phyloP scores from a whole-genome alignment of 2,329 filamentous ascomycete genomes.

The Pseudocercospora pini-densiflorae region DNA sequence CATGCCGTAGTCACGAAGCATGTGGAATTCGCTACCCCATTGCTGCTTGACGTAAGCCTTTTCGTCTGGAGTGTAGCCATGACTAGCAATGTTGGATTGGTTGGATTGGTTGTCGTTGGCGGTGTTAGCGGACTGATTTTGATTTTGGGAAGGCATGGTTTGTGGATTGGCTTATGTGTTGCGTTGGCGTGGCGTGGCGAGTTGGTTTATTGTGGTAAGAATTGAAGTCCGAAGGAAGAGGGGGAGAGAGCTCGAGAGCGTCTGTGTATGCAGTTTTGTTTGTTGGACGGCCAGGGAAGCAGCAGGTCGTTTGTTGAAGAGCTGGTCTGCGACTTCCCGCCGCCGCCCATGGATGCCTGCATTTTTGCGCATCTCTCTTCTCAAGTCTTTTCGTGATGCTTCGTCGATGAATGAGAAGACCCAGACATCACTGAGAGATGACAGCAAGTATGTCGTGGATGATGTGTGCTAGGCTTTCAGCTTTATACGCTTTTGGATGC shows the following conservation, averaged over 20 bases:
- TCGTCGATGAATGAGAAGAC: neutral
- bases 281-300: neutral
- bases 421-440: neutral
- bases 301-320: neutral
- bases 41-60: neutral
- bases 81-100: neutral
- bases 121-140: neutral
- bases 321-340: neutral
- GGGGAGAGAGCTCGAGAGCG: neutral
- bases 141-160: neutral
- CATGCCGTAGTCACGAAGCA: no score
- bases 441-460: neutral
- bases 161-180: neutral
- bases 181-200: no score
- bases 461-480: neutral
- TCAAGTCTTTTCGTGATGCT: no score
- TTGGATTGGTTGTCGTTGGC: neutral
- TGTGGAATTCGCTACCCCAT: neutral
- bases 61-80: neutral
- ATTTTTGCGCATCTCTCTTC: neutral
- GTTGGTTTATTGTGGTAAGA: neutral
- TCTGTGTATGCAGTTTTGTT: neutral
- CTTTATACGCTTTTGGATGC: neutral
- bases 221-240: neutral
- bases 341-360: neutral